Evolutionary conservation across 1,139 yeast genomes (phyloP).

Genomic region (Geotrichum restrictum): DNA sequence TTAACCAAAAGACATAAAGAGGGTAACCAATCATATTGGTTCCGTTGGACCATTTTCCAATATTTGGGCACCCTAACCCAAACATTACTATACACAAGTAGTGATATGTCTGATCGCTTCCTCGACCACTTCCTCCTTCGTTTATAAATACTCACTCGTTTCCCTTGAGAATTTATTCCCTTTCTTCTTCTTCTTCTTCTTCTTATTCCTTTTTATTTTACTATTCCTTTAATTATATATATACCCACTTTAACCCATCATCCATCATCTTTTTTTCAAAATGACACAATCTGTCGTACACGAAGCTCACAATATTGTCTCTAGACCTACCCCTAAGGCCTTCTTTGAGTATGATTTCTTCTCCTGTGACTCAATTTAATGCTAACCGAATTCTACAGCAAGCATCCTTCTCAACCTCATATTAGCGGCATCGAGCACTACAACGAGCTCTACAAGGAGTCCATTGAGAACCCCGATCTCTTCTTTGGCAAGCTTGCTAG

Average conservation of each 20-base stretch:
- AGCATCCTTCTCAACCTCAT: constrained; percentile 41
- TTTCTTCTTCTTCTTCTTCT: constrained; percentile 2
- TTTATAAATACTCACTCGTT: constrained; percentile 1
- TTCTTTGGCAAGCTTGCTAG: constrained; percentile 84
- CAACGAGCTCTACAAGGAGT: constrained; percentile 65
- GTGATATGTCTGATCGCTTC: too few relatives aligned
- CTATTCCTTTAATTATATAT: neutral
- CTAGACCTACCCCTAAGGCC: constrained; percentile 67
- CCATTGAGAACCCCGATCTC: constrained; percentile 73
- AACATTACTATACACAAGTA: too few relatives aligned
- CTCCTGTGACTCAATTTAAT: neutral
- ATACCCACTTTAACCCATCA: neutral
- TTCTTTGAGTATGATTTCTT: constrained; percentile 53
- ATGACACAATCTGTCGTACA: constrained; percentile 47
- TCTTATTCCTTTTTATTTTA: neutral
- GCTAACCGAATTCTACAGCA: constrained; percentile 25
- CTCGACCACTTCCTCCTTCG: too few relatives aligned
- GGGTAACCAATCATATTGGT: too few relatives aligned
- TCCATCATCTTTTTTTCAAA: neutral
- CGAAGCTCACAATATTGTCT: constrained; percentile 68
- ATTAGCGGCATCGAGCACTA: constrained; percentile 59
- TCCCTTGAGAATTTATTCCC: constrained; percentile 2
- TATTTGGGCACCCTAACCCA: too few relatives aligned
- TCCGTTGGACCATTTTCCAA: too few relatives aligned
- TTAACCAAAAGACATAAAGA: too few relatives aligned